Percentiles rank a stretch among this genome's conserved stretches.
phyloP scores from a whole-genome alignment of 495 filamentous ascomycete genomes.

The Gamarada debralockiae region DNA sequence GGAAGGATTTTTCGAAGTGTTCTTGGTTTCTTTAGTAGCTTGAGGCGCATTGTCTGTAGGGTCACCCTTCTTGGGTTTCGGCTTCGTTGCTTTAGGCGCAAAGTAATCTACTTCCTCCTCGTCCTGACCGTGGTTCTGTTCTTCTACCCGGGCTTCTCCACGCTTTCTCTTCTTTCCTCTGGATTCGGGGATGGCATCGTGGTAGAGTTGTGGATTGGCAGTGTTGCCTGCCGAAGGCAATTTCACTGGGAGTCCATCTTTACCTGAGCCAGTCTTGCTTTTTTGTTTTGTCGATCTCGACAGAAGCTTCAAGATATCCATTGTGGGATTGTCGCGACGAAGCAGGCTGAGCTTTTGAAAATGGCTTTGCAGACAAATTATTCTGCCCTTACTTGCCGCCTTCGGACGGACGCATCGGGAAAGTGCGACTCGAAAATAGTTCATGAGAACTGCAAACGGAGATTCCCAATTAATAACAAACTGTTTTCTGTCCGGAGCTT shows the following conservation, averaged over 20 bases:
- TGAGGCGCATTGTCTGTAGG: constrained; percentile 20
- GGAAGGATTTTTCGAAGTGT: neutral
- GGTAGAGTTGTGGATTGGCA: constrained; percentile 46
- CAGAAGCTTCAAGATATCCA: constrained; percentile 66
- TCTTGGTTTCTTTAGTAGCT: constrained; percentile 2
- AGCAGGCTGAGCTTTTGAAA: neutral
- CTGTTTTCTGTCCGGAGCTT: too few relatives aligned
- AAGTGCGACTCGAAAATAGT: too few relatives aligned
- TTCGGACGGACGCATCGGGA: neutral
- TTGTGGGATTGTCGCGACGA: constrained; percentile 19
- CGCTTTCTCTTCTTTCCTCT: constrained; percentile 49
- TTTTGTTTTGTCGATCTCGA: constrained; percentile 57
- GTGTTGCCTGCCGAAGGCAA: constrained; percentile 47
- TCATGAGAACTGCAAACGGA: too few relatives aligned
- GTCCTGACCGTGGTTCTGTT: constrained; percentile 13
- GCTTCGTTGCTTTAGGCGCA: constrained; percentile 24
- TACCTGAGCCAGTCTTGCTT: constrained; percentile 19
- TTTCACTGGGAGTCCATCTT: constrained; percentile 30
- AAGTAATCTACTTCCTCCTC: constrained; percentile 47
- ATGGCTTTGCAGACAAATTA: neutral
- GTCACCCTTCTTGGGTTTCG: constrained; percentile 20
- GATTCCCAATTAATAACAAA: too few relatives aligned
- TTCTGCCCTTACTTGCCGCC: neutral
- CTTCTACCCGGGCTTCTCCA: constrained; percentile 23
- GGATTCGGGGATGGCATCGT: constrained; percentile 34